These are phyloP conservation scores for Fusarium annulatum DNA, from an alignment of 2,329 filamentous ascomycete genomes.

Conservation along the genomic window DNA sequence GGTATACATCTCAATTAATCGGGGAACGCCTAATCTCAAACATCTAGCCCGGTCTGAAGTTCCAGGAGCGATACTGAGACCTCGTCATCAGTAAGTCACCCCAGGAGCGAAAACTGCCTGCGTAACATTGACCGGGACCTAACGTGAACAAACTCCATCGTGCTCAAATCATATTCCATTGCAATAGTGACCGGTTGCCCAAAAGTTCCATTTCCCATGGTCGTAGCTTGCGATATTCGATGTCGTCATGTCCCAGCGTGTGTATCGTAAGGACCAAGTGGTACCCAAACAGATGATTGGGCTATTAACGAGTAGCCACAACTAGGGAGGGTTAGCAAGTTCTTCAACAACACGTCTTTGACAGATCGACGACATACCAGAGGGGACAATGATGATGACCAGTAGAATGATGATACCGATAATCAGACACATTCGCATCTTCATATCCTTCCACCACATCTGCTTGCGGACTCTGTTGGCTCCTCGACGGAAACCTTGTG, in stretches of 20 bases:
- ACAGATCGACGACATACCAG: constrained; percentile 68
- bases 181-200: constrained; percentile 46
- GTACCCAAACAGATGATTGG: constrained; percentile 40
- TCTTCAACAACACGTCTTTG: background rate
- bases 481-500: constrained; percentile 94
- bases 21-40: constrained; percentile 60
- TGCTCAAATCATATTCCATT: constrained; percentile 49
- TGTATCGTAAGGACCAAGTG: constrained; percentile 42
- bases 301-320: constrained; percentile 50
- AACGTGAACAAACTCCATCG: constrained; percentile 52
- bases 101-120: constrained; percentile 36
- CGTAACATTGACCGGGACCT: constrained; percentile 44
- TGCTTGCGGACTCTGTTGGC: constrained; percentile 96
- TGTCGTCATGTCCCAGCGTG: constrained; percentile 41
- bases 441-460: constrained; percentile 99
- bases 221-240: constrained; percentile 46
- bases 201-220: constrained; percentile 46
- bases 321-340: constrained; percentile 44
- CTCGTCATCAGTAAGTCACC: constrained; percentile 28
- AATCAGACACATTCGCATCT: constrained; percentile 98
- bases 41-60: constrained; percentile 48
- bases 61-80: constrained; percentile 33
- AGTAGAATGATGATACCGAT: constrained; percentile 91
- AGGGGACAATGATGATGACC: constrained; percentile 92
- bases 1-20: constrained; percentile 57